phyloP scores from a whole-genome alignment of 75 land plant genomes.

The Isoetes taiwanensis region DNA sequence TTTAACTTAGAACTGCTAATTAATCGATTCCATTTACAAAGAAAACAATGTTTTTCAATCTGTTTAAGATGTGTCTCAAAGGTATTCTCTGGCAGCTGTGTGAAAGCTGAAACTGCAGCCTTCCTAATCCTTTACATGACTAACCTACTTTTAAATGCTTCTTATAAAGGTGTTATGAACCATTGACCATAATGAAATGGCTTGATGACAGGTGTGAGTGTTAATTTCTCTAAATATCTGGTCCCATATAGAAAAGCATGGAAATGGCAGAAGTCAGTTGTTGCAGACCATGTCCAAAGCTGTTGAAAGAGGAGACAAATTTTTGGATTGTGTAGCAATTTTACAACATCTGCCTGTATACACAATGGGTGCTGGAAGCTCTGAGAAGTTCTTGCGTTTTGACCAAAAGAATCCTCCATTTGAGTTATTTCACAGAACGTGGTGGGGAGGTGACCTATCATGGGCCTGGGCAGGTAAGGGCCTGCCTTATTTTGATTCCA shows the following conservation, averaged over 20 bases:
- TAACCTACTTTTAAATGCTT: too few relatives aligned
- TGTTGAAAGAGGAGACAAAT: slow-evolving; percentile 27
- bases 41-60: too few relatives aligned
- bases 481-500: neutral
- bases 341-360: slow-evolving; percentile 81
- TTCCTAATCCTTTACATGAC: too few relatives aligned
- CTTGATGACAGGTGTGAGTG: slow-evolving; percentile 59
- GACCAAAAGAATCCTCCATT: slow-evolving; percentile 42
- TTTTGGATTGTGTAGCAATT: slow-evolving; percentile 35
- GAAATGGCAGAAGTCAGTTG: slow-evolving; percentile 61
- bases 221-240: slow-evolving; percentile 39
- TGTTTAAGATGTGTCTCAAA: too few relatives aligned
- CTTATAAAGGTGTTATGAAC: too few relatives aligned
- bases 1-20: too few relatives aligned
- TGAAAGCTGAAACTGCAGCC: too few relatives aligned
- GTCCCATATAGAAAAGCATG: slow-evolving; percentile 64
- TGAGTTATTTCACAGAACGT: slow-evolving; percentile 65
- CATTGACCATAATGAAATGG: too few relatives aligned
- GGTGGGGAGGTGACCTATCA: slow-evolving; percentile 91
- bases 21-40: too few relatives aligned
- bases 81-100: too few relatives aligned
- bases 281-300: slow-evolving; percentile 26
- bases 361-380: slow-evolving; percentile 80
- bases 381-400: slow-evolving; percentile 50
- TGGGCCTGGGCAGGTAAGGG: slow-evolving; percentile 86